Base-by-base conservation (phyloP, 2,329 filamentous ascomycete genomes). In the Pyrenophora teres region DNA sequence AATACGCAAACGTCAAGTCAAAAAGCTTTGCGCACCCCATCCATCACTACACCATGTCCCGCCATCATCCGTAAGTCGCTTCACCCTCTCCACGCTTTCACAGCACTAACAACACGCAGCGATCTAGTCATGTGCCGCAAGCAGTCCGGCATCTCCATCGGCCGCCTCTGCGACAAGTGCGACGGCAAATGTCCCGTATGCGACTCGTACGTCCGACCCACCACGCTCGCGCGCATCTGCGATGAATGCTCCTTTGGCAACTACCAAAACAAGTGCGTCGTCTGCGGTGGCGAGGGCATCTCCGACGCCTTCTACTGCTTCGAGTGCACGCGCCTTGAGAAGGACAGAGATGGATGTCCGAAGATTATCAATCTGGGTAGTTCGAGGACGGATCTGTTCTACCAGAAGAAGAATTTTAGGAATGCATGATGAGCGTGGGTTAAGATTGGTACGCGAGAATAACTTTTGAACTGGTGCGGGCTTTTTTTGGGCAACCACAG, bases 81-180 rank as follows among this genome's bases (percentile, higher is more conserved):
- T 37, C 54, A 30, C 45, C 49, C 33, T 53, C 37, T 27, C 44
- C 15, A 36, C 40, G 25, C 12, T 39, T 38, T 39, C 40, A 38
- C 37, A 31, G 45, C 32, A 51, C 40, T 50, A 9, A 44, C 43
- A 33, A 58, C 65, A 35, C 32, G 42, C 71, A 90, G 88, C 76
- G 94, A 99, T 81, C 87, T 99, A 64, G 94, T 99, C 68, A 97
- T 97, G 93, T 99, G 94, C 85, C 92, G 93, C 80, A 99, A 99
- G 81, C 93, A 96, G 76, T 83, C 93, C 55, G 94, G 94, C 78
- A 97, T 97, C 74, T 90, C 92, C 69, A 96, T 99, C 83, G 94
- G 94, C 74, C 92, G 94, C 50, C 90, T 99, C 73, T 99, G 94
- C 83, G 94, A 99, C 81, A 99, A 99, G 80, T 99, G 94, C 82